Conservation (phyloP, 352 stramenopile species). For the Pythium rhizo-oryzae region DNA sequence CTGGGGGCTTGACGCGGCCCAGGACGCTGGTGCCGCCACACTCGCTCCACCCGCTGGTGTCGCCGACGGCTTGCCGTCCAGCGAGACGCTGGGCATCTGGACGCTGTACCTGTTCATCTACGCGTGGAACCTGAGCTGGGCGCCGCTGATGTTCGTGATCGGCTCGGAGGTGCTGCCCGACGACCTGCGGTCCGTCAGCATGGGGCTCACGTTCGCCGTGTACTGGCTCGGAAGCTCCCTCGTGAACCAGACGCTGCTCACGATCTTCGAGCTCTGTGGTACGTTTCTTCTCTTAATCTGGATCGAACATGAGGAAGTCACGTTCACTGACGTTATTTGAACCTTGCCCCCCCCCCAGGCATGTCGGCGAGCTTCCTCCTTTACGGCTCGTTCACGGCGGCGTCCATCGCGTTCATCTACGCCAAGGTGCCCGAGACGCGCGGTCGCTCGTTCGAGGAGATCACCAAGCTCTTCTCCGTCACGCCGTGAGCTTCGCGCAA, state of each 20-base stretch:
- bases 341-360: conserved; percentile 16
- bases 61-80: not conserved
- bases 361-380: conserved; percentile 55
- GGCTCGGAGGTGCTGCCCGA: conserved; percentile 68
- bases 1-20: conserved; percentile 33
- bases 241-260: conserved; percentile 72
- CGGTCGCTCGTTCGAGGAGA: conserved; percentile 68
- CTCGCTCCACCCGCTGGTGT: not conserved
- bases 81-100: conserved; percentile 53
- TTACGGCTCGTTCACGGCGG: conserved; percentile 48
- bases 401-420: conserved; percentile 54
- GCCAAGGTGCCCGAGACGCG: conserved; percentile 71
- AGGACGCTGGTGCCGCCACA: not conserved
- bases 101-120: conserved; percentile 78
- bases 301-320: too few species aligned
- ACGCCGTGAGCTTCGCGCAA: conserved; percentile 8
- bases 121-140: conserved; percentile 77
- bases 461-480: conserved; percentile 48
- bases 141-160: conserved; percentile 76
- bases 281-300: conserved; percentile 7
- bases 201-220: conserved; percentile 71
- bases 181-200: conserved; percentile 71
- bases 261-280: conserved; percentile 53
- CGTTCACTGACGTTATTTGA: not conserved
- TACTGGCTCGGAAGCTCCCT: conserved; percentile 74